Evolutionary conservation across 192 early-diverging fungal genomes (phyloP).

Genomic region (Entophlyctis helioformis): DNA sequence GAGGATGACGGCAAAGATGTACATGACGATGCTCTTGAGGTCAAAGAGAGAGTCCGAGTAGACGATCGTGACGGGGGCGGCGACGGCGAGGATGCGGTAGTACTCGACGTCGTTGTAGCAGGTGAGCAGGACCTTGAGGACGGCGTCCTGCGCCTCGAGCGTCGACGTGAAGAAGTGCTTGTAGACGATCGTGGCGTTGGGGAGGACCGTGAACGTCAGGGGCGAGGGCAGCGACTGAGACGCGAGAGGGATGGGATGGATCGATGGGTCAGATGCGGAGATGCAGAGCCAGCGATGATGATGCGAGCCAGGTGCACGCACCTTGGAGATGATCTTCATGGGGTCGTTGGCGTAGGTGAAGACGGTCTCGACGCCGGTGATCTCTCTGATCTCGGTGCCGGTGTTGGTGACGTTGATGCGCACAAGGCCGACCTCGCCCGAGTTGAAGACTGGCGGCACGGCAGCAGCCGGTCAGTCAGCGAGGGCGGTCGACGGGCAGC

Average conservation of each 20-base stretch:
- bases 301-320: too few relatives aligned
- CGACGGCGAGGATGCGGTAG: background rate
- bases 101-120: slow-evolving; percentile 7
- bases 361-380: background rate
- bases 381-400: background rate
- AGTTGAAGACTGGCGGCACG: too few relatives aligned
- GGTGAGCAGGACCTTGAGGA: background rate
- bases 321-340: background rate
- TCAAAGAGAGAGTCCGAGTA: slow-evolving; percentile 3
- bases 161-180: slow-evolving; percentile 3
- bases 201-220: background rate
- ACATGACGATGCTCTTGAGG: slow-evolving; percentile 8
- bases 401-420: slow-evolving; percentile 7
- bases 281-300: too few relatives aligned
- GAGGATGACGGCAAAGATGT: slow-evolving; percentile 5
- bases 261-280: too few relatives aligned
- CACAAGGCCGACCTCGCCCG: slow-evolving; percentile 1
- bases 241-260: too few relatives aligned
- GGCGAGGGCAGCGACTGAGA: too few relatives aligned
- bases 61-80: slow-evolving; percentile 1
- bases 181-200: background rate
- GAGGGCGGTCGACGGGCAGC: too few relatives aligned
- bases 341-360: slow-evolving; percentile 3
- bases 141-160: slow-evolving; percentile 1
- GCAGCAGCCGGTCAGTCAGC: too few relatives aligned